Base-by-base conservation (phyloP, 305 asterid genomes). In the Fraxinus paxiana region DNA sequence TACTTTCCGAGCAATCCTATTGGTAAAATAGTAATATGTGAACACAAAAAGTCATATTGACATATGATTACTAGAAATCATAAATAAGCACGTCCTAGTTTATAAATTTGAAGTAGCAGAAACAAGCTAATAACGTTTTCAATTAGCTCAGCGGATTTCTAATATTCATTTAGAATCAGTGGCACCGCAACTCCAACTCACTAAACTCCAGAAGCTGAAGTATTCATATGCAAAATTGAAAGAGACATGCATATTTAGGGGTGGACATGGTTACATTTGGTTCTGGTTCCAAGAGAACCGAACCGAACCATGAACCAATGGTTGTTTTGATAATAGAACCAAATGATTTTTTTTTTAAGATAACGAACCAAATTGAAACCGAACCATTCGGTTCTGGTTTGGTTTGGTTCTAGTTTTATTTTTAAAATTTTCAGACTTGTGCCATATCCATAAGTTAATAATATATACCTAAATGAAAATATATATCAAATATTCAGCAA, bases 1-100 rank as follows among this genome's bases (percentile, higher is more conserved):
- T 75, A 82, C 74, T 86, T 81, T 81, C 80, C 84, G 89, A 84
- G 94, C 91, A 51, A 91, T 79, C 90, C 98, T 94, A 91, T 81
- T 67, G 38, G 18, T 79, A 34, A 18, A 72, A 30, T 30, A 61
- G 7, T 28, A 65, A 65, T 24, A 65, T 65, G 13, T 18, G 56
- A 26, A 74, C 67, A 77, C 73, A 61, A 61, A 72, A 82, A 71
- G 34, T 33, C 86, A 56, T 26, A 63, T 48, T 48, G 22, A 70
- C 17, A 84, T 54, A 63, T 20, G 56, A 79, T 43, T n/a, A 10
- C 75, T 37, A 73, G 73, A 77, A 43, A 41, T 41, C 17, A 38
- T 20, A 17, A 59, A 59, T 38, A 22, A 69, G 46, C 74, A 70
- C 9, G 12, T 72, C 61, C 8, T 63, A 28, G 73, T 65, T 65